Evolutionary conservation across 2,329 filamentous ascomycete species (phyloP), one percentile per base, ranked within the genome.

Genomic region (Chaetoscypha palmicola): DNA sequence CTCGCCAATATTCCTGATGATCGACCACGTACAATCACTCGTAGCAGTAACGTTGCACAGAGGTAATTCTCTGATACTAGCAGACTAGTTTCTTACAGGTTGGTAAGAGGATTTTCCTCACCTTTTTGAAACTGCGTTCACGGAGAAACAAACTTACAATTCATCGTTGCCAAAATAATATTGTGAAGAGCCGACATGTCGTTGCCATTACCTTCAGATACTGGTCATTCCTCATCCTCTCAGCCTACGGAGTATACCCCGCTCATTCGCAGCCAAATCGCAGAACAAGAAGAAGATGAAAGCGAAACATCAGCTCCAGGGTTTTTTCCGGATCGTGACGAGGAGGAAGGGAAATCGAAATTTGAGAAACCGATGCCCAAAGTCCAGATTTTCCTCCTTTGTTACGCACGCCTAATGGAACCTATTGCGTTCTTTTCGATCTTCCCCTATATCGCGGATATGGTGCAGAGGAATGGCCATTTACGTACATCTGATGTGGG

Each of bases 361-460:
- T n/a, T n/a, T n/a, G n/a, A n/a, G n/a, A 17, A 7, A 17, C 70
- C 73, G 2, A 58, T 83, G 19, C 73, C 77, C 22, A 68, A 66
- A 51, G 41, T 58, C 21, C 85, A 89, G 60, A 77, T 90, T 42
- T 61, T 81, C 30, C 64, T 84, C 12, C 75, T 90, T 19, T 89
- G 84, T 68, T 84, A 79, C 58, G 79, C 79, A 2, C 77, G 83
- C 9, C 60, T 85, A 24, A 69, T 85, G 40, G 85, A 89, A 58
- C 84, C 85, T 1, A 73, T 88, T 28, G 81, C 83, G 26, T 89
- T 86, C 67, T 89, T 89, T 68, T 78, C 72, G 60, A 86, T 89
- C 59, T 83, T 90, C 54, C 82, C 85, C 1, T 89, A 83, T 64
- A 76, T 90, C 65, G 85, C 80, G 56, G 69, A 81, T 56, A 89